Percentiles rank a stretch among this genome's conserved stretches.
These are phyloP conservation scores for Cylindrotheca closterium DNA, from an alignment of 108 stramenopile genomes.

Conservation along the genomic window DNA sequence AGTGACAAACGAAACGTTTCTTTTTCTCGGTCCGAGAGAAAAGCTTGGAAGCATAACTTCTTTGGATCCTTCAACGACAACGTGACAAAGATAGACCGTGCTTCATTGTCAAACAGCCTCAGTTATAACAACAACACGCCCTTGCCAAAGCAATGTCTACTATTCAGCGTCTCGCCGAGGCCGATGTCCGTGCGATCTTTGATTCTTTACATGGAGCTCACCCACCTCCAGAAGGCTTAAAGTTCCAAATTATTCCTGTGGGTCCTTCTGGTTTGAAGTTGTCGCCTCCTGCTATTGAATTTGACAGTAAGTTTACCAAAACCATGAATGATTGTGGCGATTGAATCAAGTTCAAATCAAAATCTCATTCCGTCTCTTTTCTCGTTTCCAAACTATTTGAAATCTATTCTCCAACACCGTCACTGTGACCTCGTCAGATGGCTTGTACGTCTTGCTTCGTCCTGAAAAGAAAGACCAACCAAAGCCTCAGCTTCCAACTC, in stretches of 20 bases:
- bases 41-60: too few relatives aligned
- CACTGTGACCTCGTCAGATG: slow-evolving; percentile 39
- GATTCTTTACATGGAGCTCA: slow-evolving; percentile 48
- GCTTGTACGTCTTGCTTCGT: slow-evolving; percentile 67
- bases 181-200: slow-evolving; percentile 67
- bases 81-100: too few relatives aligned
- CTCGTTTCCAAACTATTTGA: not conserved
- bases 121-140: too few relatives aligned
- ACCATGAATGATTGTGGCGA: not conserved
- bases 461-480: slow-evolving; percentile 39
- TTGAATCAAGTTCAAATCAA: not conserved
- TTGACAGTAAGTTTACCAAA: slow-evolving; percentile 46
- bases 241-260: slow-evolving; percentile 63
- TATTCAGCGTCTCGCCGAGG: slow-evolving; percentile 52
- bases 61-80: too few relatives aligned
- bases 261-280: slow-evolving; percentile 54
- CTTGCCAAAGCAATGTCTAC: slow-evolving; percentile 16
- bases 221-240: slow-evolving; percentile 48
- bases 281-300: slow-evolving; percentile 73
- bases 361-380: not conserved
- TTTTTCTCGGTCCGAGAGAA: too few relatives aligned
- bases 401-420: not conserved
- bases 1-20: too few relatives aligned
- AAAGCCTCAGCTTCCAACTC: slow-evolving; percentile 37
- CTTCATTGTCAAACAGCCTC: too few relatives aligned